These are phyloP conservation scores for Skeletonema marinoi DNA, from an alignment of 108 stramenopile genomes.

Conservation along the genomic window DNA sequence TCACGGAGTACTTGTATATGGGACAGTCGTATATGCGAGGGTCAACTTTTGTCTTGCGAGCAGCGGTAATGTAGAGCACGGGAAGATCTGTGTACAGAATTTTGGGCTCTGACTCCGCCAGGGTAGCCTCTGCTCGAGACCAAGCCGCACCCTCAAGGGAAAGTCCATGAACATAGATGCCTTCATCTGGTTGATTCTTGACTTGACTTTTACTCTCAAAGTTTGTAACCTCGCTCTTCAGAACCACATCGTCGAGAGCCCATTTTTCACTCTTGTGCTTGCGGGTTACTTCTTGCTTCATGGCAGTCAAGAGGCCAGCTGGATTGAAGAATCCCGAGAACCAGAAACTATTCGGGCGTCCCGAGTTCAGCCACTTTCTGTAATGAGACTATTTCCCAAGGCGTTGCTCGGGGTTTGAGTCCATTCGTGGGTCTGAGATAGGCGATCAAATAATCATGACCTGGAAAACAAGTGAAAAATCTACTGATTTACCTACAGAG, in stretches of 20 bases:
- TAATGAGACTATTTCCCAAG: too few species aligned
- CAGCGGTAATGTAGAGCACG: conserved; percentile 76
- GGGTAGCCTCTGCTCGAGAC: conserved; percentile 58
- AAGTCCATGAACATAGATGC: conserved; percentile 88
- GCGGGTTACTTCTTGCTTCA: conserved; percentile 91
- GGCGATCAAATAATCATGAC: too few species aligned
- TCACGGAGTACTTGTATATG: conserved; percentile 83
- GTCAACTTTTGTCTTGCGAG: conserved; percentile 60
- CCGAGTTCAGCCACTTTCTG: conserved; percentile 75
- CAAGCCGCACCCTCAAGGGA: conserved; percentile 88
- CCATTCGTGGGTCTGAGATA: too few species aligned
- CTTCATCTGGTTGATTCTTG: conserved; percentile 73
- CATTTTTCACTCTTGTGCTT: conserved; percentile 85
- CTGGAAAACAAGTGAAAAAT: too few species aligned
- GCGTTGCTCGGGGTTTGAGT: too few species aligned
- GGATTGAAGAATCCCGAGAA: conserved; percentile 92
- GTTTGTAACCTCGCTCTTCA: conserved; percentile 83
- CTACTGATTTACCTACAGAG: too few species aligned
- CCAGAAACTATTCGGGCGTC: conserved; percentile 82
- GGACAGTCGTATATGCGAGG: conserved; percentile 80
- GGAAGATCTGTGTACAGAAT: conserved; percentile 76
- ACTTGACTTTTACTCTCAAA: conserved; percentile 59
- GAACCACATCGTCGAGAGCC: conserved; percentile 90
- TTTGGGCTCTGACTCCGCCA: conserved; percentile 84
- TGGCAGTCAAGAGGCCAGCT: conserved; percentile 86